Base-by-base conservation (phyloP, 345 rosid species). In the Eucalyptus sideroxylon region DNA sequence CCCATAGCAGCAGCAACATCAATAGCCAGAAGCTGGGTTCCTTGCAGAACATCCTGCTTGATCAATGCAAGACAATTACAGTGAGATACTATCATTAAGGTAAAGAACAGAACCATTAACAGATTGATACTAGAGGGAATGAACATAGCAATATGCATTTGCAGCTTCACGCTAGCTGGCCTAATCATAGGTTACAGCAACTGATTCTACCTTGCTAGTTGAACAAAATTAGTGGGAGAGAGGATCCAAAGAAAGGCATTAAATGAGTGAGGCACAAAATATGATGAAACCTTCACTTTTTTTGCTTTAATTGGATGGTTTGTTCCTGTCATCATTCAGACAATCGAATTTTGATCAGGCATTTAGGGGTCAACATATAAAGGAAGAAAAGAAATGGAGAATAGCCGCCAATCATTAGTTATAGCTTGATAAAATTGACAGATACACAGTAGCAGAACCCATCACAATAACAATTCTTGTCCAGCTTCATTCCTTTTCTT, bases 21-120 rank as follows among this genome's bases (percentile, higher is more conserved):
- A 91, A 96, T 93, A 56, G 95, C 99, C 86, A 98, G 95, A 92
- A 98, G 99, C 93, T 96, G 99, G 88, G 99, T 96, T 88, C 99
- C 99, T 94, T 97, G 99, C 95, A 95, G 94, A 90, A 98, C 97
- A 92, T 98, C 99, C 99, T 98, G 96, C 80, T 90, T 90, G 82
- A 69, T 49, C 62, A 87, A 50, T 23, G 34, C 45, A 60, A 90
- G n/a, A 53, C 30, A 44, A 50, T 40, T n/a, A 87, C 30, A 50
- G 72, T 62, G 50, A 45, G 47, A 87, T 15, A 50, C 81, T 45
- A 49, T 21, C 59, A 60, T 31, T 77, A 77, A 50, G 19, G 80
- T 16, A 88, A 88, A 23, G 31, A 83, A 53, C 40, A 44, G 24
- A 53, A 87, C 62, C 19, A 21, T 40, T 77, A 77, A 26, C 47